Evolutionary conservation across 2,329 filamentous ascomycete species (phyloP), one percentile per base, ranked within the genome.

Genomic region (Hypomyces rosellus): DNA sequence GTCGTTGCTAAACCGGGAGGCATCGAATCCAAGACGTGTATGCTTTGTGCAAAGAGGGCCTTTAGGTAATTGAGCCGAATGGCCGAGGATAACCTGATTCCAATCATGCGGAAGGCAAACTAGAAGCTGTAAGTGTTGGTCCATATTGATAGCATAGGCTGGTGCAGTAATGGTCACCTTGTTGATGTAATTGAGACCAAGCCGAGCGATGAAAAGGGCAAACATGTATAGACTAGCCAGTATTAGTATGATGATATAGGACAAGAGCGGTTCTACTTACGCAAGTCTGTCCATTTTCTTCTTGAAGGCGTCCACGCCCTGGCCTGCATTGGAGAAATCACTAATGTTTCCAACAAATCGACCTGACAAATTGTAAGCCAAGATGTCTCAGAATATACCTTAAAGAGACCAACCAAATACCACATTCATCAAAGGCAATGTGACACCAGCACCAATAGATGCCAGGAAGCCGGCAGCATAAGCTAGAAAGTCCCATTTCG

Each of bases 1-100:
- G 91, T 96, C 0, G 91, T 96, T 54, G 97, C 88, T 69, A 96
- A 92, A 53, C 92, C 91, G 30, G 90, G 87, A 46, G 91, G 91
- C 11, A 96, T 78, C 62, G 93, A 93, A 67, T 97, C 93, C 68
- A 95, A 95, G 68, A 89, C 95, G 43, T 82, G 90, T 65, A 95
- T 92, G 65, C 95, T 95, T 65, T 95, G 90, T 54, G 83, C 82
- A 73, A 95, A 74, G 63, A 90, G 91, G 54, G 87, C 89, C 59
- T 84, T 78, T 6, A 99, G 79, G 61, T 97, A 97, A 58, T 88
- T 79, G 63, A 88, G 82, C 51, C 91, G 82, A 59, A 91, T 88
- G 71, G 74, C 78, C 2, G 81, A 78, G 5, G 81, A 84, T 55
- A 84, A 72, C 30, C 80, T 74, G 50, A 84, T 78, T 20, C 80